Conservation (phyloP, 2,329 filamentous ascomycete genomes). For the Talaromyces sp. region DNA sequence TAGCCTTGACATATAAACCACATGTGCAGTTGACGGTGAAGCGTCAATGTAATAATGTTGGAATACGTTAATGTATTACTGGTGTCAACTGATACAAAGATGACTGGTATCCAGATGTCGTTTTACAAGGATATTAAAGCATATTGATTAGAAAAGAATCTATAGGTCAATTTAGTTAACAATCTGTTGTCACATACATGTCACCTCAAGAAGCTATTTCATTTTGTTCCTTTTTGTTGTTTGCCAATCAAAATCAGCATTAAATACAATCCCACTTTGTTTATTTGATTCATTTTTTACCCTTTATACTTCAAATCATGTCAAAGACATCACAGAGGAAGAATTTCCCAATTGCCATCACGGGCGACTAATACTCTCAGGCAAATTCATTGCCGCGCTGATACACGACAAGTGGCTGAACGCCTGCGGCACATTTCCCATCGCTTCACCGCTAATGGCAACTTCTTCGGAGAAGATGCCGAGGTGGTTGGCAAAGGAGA, state of each 20-base stretch:
- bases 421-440: constrained; percentile 74
- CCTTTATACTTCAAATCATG: background rate
- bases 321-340: background rate
- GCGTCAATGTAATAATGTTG: no score
- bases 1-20: no score
- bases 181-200: background rate
- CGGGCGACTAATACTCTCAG: background rate
- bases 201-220: background rate
- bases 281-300: background rate
- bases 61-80: background rate
- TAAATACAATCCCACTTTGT: background rate
- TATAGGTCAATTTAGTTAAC: background rate
- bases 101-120: no score
- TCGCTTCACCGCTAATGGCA: constrained; percentile 65
- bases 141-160: background rate
- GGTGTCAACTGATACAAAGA: no score
- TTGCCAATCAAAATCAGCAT: background rate
- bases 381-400: constrained; percentile 69
- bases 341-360: background rate
- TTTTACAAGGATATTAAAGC: background rate
- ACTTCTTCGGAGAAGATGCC: constrained; percentile 79
- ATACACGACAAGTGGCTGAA: constrained; percentile 72
- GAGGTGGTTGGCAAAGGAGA: constrained; percentile 70
- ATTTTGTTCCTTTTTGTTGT: background rate
- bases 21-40: no score